Evolutionary conservation across 2,329 filamentous ascomycete species (phyloP).

Genomic region (Pestalotiopsis sp.): DNA sequence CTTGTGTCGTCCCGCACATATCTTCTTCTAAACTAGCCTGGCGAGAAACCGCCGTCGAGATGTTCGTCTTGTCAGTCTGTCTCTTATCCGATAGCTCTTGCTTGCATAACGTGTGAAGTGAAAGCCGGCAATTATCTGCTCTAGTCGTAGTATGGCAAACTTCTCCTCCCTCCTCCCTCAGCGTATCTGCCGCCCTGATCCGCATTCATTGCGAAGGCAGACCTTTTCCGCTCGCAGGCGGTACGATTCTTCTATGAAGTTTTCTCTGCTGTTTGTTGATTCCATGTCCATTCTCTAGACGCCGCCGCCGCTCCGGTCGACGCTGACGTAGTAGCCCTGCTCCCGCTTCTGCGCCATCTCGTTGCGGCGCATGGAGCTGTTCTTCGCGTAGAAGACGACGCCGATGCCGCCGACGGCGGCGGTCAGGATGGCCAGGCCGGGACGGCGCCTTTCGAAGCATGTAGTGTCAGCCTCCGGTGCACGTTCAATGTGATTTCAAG

Average conservation of each 20-base stretch:
- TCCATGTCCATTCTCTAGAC: constrained; percentile 15
- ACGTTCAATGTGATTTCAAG: neutral
- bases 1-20: neutral
- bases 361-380: constrained; percentile 40
- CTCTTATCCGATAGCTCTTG: neutral
- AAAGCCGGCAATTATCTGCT: neutral
- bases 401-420: constrained; percentile 31
- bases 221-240: neutral
- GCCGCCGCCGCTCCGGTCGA: constrained; percentile 51
- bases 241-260: too few species aligned
- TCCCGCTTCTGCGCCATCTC: constrained; percentile 42
- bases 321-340: constrained; percentile 47
- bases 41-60: neutral
- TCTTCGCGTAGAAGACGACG: constrained; percentile 37
- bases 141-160: neutral
- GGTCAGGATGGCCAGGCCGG: constrained; percentile 37
- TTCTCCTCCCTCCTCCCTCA: neutral
- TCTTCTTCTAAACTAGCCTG: neutral
- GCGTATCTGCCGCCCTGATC: neutral
- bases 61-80: neutral
- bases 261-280: too few species aligned
- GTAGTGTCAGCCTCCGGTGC: neutral
- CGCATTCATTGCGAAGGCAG: too few species aligned
- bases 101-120: neutral
- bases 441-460: constrained; percentile 36